A percentile compares a stretch with the other conserved stretches of the same genome.
phyloP scores from a whole-genome alignment of 1,139 yeast species.

The Eremothecium coryli region DNA sequence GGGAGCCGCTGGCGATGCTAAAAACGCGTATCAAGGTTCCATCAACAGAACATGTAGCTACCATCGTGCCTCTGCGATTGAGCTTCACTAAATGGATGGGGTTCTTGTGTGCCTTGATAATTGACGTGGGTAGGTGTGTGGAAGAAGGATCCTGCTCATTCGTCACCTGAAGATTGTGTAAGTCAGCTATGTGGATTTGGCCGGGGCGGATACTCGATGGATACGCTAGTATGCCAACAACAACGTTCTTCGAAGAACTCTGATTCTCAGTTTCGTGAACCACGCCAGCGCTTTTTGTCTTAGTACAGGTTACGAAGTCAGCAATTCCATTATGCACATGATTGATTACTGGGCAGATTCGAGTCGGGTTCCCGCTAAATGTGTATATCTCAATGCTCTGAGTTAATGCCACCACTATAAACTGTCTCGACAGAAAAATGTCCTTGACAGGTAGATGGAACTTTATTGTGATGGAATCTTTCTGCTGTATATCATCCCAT shows the following conservation, averaged over 20 bases:
- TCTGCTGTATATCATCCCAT: constrained; percentile 85
- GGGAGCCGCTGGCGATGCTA: constrained; percentile 62
- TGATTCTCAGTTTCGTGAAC: constrained; percentile 2
- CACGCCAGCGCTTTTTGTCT: constrained; percentile 29
- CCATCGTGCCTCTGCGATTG: constrained; percentile 62
- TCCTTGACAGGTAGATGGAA: constrained; percentile 67
- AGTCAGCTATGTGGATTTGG: constrained; percentile 71
- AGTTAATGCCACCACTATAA: constrained; percentile 59
- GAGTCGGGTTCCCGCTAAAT: constrained; percentile 69
- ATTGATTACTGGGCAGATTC: constrained; percentile 30
- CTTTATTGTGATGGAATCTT: constrained; percentile 64
- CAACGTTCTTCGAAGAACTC: constrained; percentile 4
- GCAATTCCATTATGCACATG: constrained; percentile 13
- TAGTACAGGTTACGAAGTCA: constrained; percentile 52
- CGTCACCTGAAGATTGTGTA: constrained; percentile 49
- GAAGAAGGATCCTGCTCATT: constrained; percentile 79
- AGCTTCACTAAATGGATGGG: constrained; percentile 58
- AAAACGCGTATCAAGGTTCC: constrained; percentile 82
- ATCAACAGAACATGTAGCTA: constrained; percentile 81
- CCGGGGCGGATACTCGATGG: constrained; percentile 37
- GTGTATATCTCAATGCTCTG: constrained; percentile 56
- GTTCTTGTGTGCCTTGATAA: constrained; percentile 77
- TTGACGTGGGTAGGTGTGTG: constrained; percentile 33
- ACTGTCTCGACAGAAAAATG: constrained; percentile 62
- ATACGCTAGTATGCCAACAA: constrained; percentile 19